Evolutionary conservation across 441 rosid species (phyloP).

Genomic region (Jatropha podagrica): DNA sequence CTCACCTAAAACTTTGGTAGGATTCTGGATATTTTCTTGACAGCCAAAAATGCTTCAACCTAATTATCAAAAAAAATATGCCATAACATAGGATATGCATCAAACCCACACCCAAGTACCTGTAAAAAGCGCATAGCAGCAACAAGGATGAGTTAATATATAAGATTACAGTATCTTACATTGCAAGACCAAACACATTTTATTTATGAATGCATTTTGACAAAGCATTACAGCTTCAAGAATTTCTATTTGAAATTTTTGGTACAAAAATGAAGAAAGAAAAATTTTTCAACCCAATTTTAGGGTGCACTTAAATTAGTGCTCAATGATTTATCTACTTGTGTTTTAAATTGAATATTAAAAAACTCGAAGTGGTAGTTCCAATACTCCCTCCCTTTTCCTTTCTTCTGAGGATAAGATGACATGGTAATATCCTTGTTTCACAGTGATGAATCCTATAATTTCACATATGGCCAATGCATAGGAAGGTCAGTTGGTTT

Average conservation of each 20-base stretch:
- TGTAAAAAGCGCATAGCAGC: slow-evolving; percentile 28
- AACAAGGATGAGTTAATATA: slow-evolving; percentile 6
- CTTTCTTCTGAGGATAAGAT: too few species aligned
- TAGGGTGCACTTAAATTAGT: too few species aligned
- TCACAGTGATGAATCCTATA: too few species aligned
- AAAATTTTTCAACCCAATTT: too few species aligned
- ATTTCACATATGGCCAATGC: too few species aligned
- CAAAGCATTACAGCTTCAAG: neutral
- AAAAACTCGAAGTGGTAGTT: too few species aligned
- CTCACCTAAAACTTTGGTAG: slow-evolving; percentile 32
- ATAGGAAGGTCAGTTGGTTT: too few species aligned
- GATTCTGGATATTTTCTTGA: slow-evolving; percentile 50
- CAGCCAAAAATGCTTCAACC: slow-evolving; percentile 54
- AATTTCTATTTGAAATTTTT: neutral
- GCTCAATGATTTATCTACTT: too few species aligned
- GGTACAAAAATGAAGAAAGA: too few species aligned
- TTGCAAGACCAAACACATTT: neutral
- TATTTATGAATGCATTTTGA: neutral
- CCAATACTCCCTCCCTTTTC: too few species aligned
- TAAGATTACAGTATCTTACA: neutral
- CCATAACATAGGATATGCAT: slow-evolving; percentile 67
- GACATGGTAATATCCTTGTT: too few species aligned
- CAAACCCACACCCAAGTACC: slow-evolving; percentile 74
- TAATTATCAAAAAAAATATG: slow-evolving; percentile 53
- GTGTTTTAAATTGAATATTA: too few species aligned